phyloP scores from a whole-genome alignment of 73 alveolate genomes.

The Stentor roeselii region DNA sequence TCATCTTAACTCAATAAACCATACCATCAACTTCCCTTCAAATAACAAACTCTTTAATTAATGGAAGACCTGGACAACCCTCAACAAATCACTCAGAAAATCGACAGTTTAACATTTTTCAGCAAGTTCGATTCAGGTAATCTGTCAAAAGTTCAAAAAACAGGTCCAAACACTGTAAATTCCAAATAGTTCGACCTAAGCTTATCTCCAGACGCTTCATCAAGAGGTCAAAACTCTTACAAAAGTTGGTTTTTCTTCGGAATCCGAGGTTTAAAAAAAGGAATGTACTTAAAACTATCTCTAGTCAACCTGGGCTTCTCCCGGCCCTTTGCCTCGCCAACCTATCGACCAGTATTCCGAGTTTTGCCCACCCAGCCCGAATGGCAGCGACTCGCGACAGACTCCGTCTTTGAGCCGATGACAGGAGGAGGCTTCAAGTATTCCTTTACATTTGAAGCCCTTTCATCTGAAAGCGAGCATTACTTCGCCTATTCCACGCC shows the following conservation, averaged over 20 bases:
- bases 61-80: too few species aligned
- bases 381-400: constrained; percentile 41
- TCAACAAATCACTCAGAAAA: too few species aligned
- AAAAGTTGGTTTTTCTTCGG: constrained; percentile 67
- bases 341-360: constrained; percentile 32
- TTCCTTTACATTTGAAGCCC: constrained; percentile 43
- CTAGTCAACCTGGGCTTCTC: constrained; percentile 47
- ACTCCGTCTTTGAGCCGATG: constrained; percentile 43
- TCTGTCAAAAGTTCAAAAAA: neutral
- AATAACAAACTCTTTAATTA: too few species aligned
- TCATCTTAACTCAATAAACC: too few species aligned
- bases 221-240: constrained; percentile 6
- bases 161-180: neutral
- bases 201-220: constrained; percentile 14
- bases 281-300: constrained; percentile 35
- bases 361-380: constrained; percentile 21
- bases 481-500: constrained; percentile 71
- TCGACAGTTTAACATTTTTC: constrained; percentile 11
- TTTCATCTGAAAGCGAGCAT: neutral
- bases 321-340: constrained; percentile 10
- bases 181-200: constrained; percentile 5
- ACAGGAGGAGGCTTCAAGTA: too few species aligned
- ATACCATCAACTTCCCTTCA: too few species aligned
- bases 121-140: constrained; percentile 34
- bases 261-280: constrained; percentile 50